phyloP scores from a whole-genome alignment of 2,329 filamentous ascomycete genomes.

The Fonsecaea pugnacius region DNA sequence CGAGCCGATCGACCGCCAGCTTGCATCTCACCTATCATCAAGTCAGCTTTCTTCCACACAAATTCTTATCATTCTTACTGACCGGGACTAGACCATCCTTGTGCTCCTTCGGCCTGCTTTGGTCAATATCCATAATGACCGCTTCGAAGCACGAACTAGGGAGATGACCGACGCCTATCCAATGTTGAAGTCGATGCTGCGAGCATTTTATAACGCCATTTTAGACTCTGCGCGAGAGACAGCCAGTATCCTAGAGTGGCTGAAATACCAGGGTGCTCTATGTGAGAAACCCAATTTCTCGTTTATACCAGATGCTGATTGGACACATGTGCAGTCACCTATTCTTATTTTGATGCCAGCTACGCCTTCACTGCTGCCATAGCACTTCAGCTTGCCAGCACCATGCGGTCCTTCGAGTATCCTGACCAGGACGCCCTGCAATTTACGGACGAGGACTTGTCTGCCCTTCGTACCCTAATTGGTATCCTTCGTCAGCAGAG shows the following conservation, averaged over 20 bases:
- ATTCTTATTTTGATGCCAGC: conserved; percentile 28
- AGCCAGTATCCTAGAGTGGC: conserved; percentile 23
- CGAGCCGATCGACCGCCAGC: conserved; percentile 24
- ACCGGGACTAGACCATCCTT: conserved; percentile 21
- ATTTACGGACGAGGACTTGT: conserved; percentile 16
- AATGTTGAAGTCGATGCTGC: background rate
- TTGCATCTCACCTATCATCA: conserved; percentile 30
- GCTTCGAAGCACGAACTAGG: conserved; percentile 19
- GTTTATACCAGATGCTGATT: background rate
- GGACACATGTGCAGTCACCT: conserved; percentile 9
- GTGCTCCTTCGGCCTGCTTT: conserved; percentile 25
- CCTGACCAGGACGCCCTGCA: conserved; percentile 2
- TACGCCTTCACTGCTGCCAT: conserved; percentile 27
- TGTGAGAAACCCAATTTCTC: conserved; percentile 11
- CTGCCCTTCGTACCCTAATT: conserved; percentile 8
- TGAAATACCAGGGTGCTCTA: conserved; percentile 22
- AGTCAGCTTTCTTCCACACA: conserved; percentile 13
- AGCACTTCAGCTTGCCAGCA: conserved; percentile 18
- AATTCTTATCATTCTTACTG: conserved; percentile 4
- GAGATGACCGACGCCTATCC: background rate
- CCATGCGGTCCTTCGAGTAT: conserved; percentile 3
- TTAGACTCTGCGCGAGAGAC: conserved; percentile 23
- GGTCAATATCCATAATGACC: conserved; percentile 26
- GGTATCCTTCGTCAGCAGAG: conserved; percentile 17
- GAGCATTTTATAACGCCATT: conserved; percentile 7